Conservation (phyloP, 2,329 filamentous ascomycete genomes). For the Arthrobotrys musiformis region DNA sequence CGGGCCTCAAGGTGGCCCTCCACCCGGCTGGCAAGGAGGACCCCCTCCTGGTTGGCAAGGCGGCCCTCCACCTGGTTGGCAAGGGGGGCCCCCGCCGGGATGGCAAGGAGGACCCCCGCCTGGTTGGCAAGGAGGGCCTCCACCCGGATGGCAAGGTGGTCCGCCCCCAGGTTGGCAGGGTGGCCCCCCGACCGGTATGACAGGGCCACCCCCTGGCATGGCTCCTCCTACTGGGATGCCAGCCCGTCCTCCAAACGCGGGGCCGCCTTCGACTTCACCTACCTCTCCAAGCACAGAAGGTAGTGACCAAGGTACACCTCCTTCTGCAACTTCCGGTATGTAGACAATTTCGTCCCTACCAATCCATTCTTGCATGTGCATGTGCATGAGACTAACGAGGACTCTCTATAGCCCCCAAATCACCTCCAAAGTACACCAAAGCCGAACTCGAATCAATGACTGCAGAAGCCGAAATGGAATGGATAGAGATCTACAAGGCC, state of each 20-base stretch:
- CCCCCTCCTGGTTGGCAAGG: constrained; percentile 47
- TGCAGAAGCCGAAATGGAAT: constrained; percentile 78
- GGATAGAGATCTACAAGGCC: constrained; percentile 77
- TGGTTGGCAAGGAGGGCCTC: constrained; percentile 32
- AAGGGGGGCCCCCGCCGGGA: constrained; percentile 43
- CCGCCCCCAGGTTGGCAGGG: constrained; percentile 45
- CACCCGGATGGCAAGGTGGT: constrained; percentile 35
- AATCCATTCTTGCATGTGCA: background rate
- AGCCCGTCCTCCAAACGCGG: background rate
- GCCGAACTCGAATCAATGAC: constrained; percentile 72
- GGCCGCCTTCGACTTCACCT: constrained; percentile 9
- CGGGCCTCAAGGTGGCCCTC: constrained; percentile 32
- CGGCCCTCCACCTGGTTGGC: constrained; percentile 32
- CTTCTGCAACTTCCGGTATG: constrained; percentile 41
- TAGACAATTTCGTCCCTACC: background rate
- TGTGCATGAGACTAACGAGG: background rate
- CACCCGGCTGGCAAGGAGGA: constrained; percentile 29
- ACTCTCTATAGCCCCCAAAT: constrained; percentile 30
- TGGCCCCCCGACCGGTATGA: constrained; percentile 43
- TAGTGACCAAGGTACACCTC: constrained; percentile 16
- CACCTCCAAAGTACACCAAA: constrained; percentile 63
- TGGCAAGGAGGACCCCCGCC: constrained; percentile 42
- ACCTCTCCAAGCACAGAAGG: constrained; percentile 16
- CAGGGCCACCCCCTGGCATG: constrained; percentile 40
- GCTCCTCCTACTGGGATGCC: constrained; percentile 36